Percentiles rank a stretch among this genome's conserved stretches.
phyloP scores from a whole-genome alignment of 768 basidiomycete species.

The Naematelia encephala region DNA sequence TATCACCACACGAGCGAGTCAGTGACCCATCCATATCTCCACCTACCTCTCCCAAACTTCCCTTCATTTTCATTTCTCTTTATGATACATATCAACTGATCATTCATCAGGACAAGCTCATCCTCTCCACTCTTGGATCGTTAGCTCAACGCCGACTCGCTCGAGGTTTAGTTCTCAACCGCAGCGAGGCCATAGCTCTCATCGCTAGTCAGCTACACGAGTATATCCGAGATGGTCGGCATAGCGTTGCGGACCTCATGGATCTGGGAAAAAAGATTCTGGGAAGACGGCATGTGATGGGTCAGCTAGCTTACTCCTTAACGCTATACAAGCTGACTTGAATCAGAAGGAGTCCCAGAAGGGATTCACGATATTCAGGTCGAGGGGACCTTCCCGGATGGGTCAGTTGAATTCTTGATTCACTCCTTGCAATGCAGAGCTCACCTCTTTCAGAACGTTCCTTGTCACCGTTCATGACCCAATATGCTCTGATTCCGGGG shows the following conservation, averaged over 20 bases:
- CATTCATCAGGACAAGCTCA: conserved; percentile 47
- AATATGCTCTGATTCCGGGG: conserved; percentile 75
- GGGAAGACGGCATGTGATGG: conserved; percentile 82
- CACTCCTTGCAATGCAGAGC: not conserved
- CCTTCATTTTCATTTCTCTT: not conserved
- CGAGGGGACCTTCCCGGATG: conserved; percentile 72
- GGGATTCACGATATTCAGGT: conserved; percentile 85
- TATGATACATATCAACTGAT: too few relatives aligned
- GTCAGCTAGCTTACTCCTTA: conserved; percentile 8
- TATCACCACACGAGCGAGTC: conserved; percentile 34
- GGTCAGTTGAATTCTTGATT: conserved; percentile 60
- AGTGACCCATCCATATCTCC: conserved; percentile 1
- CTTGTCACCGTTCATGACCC: conserved; percentile 97
- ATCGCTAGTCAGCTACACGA: conserved; percentile 92
- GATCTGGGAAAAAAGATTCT: conserved; percentile 82
- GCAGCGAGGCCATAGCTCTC: conserved; percentile 80
- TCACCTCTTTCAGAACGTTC: conserved; percentile 57
- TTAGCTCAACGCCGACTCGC: conserved; percentile 93
- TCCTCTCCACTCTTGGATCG: conserved; percentile 57
- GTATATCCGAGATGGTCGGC: conserved; percentile 81
- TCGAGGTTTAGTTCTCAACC: conserved; percentile 81
- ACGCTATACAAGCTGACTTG: not conserved
- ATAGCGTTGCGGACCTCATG: conserved; percentile 89
- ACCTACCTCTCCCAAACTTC: not conserved
- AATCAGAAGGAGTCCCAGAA: conserved; percentile 59